Base-by-base conservation (phyloP, 2,329 filamentous ascomycete genomes). In the Magnaporthiopsis incrustans region DNA sequence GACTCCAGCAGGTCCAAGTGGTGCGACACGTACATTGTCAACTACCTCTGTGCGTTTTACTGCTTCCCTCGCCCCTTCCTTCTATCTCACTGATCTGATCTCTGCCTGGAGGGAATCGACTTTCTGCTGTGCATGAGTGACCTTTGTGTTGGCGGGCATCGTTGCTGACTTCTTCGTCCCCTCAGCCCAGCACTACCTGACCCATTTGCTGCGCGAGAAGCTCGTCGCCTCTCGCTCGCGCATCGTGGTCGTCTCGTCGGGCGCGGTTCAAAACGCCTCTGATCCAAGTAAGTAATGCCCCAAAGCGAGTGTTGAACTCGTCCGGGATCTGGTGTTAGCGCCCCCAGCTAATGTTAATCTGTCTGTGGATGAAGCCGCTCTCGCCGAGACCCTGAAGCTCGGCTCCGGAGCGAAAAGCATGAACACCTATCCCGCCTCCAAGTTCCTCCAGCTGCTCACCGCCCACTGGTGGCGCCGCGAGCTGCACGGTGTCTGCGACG, bases 401-500 rank as follows among this genome's bases (percentile, higher is more conserved):
- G 73, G 71, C 1, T 77, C 80, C 0, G 78, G 76, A 4, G 70
- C 71, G 0, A 67, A 71, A 0, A 67, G 61, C 0, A 57, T 60
- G 2, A 66, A 61, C 0, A 71, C 77, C 11, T 85, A 85, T 66
- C 27, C 67, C 11, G 72, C 76, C 57, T 78, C 77, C 66, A 85
- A 85, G 67, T 84, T 85, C 64, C 73, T 77, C 0, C 80, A 81
- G 66, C 75, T 84, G 0, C 77, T 84, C 1, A 75, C 75, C 8
- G 80, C 82, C 1, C 81, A 84, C 60, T 85, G 81, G 81, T 85
- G 82, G 82, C 80, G 81, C 2, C 81, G 82, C 4, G 74, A 82
- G 67, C 76, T 85, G n/a, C 64, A 67, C 0, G 78, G 72, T 30
- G 71, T 74, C 8, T 80, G 77, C 68, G 68, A 72, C 6, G 78